These are phyloP conservation scores for Apiosordaria backusii DNA, from an alignment of 495 filamentous ascomycete genomes.

Conservation along the genomic window DNA sequence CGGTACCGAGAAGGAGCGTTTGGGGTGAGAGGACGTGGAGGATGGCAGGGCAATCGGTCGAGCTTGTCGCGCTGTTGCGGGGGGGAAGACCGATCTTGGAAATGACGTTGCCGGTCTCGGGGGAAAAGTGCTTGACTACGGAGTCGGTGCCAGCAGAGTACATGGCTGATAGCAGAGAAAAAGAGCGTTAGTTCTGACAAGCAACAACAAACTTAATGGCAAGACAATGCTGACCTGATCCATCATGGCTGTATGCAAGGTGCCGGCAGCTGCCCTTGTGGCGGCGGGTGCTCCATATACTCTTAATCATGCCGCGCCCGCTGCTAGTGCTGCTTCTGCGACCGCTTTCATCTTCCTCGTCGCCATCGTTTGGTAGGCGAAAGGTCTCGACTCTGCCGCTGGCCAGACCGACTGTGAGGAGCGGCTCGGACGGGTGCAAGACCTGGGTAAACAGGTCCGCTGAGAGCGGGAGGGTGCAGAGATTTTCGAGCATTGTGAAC, in stretches of 20 bases:
- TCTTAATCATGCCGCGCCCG: constrained; percentile 74
- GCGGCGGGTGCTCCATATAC: constrained; percentile 77
- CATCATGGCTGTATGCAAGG: constrained; percentile 73
- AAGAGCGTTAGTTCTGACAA: constrained; percentile 16
- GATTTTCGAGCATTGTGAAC: constrained; percentile 64
- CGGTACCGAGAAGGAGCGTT: constrained; percentile 84
- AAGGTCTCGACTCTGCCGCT: constrained; percentile 85
- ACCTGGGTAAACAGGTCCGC: constrained; percentile 88
- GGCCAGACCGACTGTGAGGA: constrained; percentile 80
- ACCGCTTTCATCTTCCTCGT: constrained; percentile 39
- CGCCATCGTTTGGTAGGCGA: constrained; percentile 62
- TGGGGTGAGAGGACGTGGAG: constrained; percentile 79
- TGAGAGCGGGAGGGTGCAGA: constrained; percentile 82
- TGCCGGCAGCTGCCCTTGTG: constrained; percentile 90
- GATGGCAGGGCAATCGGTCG: constrained; percentile 66
- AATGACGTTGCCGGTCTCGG: constrained; percentile 72
- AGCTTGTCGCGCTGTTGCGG: constrained; percentile 30
- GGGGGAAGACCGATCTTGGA: constrained; percentile 69
- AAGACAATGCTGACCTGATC: constrained; percentile 44
- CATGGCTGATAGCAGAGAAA: constrained; percentile 45
- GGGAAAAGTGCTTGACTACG: constrained; percentile 79
- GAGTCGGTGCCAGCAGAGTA: constrained; percentile 91
- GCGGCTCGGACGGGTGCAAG: constrained; percentile 74
- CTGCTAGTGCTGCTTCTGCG: constrained; percentile 46
- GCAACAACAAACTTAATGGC: neutral